These are phyloP conservation scores for Aaosphaeria arxii DNA, from an alignment of 2,329 filamentous ascomycete genomes.

Conservation along the genomic window DNA sequence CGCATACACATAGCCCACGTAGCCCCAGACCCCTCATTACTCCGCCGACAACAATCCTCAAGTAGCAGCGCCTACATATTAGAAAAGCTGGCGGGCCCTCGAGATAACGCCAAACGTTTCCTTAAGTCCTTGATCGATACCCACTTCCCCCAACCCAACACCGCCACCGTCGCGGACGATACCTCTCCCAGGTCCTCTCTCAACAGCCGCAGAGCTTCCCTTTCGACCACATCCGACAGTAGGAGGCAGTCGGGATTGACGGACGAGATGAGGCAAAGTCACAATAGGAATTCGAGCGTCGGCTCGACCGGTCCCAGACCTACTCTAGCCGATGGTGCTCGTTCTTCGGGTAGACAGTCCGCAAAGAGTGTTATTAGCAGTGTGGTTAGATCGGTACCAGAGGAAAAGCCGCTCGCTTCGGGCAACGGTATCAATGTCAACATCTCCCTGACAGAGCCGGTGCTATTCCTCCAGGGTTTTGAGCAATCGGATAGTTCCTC, in stretches of 20 bases:
- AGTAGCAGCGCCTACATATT: slow-evolving; percentile 34
- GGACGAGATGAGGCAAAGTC: slow-evolving; percentile 38
- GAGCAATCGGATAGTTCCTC: slow-evolving; percentile 62
- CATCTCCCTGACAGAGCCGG: slow-evolving; percentile 75
- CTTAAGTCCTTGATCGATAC: slow-evolving; percentile 46
- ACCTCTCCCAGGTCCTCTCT: slow-evolving; percentile 18
- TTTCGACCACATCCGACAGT: slow-evolving; percentile 24
- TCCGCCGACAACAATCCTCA: slow-evolving; percentile 23
- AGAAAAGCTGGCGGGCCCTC: slow-evolving; percentile 50
- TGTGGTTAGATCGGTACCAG: slow-evolving; percentile 33
- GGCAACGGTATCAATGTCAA: slow-evolving; percentile 73
- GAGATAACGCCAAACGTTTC: slow-evolving; percentile 49
- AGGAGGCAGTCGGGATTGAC: slow-evolving; percentile 20
- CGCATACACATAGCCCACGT: slow-evolving; percentile 56
- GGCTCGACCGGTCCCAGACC: slow-evolving; percentile 41
- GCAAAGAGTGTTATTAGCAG: slow-evolving; percentile 31
- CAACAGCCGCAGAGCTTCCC: slow-evolving; percentile 25
- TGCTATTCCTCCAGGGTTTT: slow-evolving; percentile 75
- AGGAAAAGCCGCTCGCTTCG: slow-evolving; percentile 71
- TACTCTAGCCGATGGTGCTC: slow-evolving; percentile 39
- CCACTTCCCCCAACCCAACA: slow-evolving; percentile 21
- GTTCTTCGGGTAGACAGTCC: slow-evolving; percentile 33
- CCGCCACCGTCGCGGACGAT: slow-evolving; percentile 10
- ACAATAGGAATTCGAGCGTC: slow-evolving; percentile 37
- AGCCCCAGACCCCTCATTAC: slow-evolving; percentile 39